Evolutionary conservation across 306 rosid genomes (phyloP), one percentile per base, ranked within the genome.

Genomic region (Quercus dentata): DNA sequence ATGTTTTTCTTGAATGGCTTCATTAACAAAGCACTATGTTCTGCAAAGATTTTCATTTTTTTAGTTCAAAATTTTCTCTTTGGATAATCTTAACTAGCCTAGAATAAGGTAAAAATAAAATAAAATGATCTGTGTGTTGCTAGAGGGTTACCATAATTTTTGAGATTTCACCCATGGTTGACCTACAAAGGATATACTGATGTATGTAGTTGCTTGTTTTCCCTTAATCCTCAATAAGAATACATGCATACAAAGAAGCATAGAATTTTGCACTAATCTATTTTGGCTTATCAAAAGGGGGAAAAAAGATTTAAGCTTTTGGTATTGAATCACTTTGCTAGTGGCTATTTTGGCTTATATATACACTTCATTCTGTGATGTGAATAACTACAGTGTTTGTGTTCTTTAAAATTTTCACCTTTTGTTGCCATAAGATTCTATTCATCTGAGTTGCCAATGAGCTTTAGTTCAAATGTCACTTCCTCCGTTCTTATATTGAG

Each of bases 1-100:
- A 30, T 71, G 15, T 49, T 73, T 49, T 62, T 52, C 76, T 84
- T 75, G n/a, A 73, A 23, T 11, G 65, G 27, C 17, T 59, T 20
- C 15, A 23, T 23, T 27, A 59, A 59, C 8, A 28, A 59, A 11
- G 31, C 65, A 59, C 31, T 59, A 49, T 49, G 54, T 59, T 59
- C 18, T 23, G 65, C 65, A 59, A 49, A 49, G 17, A 11, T 49
- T 12, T 49, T 49, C 5, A 3, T 12, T 12, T 12, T 49, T 49
- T 49, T 49, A 49, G 54, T 49, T 12, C 54, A 49, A 49, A 49
- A 0, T 49, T 49, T 49, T 49, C 54, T 49, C 54, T 49, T 49
- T 49, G 54, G 54, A 49, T 49, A 49, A 3, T 49, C 15, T 49
- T 49, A 49, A 12, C 5, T 59, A 11, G 65, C 31, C 25, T 11